Percentiles rank a stretch among this genome's conserved stretches.
These are phyloP conservation scores for Elaphomyces granulatus DNA, from an alignment of 495 filamentous ascomycete genomes.

Conservation along the genomic window DNA sequence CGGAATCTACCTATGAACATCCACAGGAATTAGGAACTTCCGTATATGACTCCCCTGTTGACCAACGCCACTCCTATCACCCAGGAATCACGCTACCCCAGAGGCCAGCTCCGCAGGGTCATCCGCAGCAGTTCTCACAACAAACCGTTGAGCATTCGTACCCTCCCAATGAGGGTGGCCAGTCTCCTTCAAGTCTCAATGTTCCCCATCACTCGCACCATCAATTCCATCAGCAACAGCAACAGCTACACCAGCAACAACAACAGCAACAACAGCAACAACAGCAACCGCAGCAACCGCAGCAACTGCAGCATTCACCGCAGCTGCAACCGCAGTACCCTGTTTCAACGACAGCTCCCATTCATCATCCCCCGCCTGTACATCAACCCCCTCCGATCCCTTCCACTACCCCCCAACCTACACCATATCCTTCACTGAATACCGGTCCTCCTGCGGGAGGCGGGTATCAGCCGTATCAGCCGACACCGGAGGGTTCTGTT, in stretches of 20 bases:
- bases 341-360: constrained; percentile 18
- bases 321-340: constrained; percentile 36
- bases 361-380: constrained; percentile 35
- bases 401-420: constrained; percentile 26
- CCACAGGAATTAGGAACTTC: constrained; percentile 80
- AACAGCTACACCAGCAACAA: constrained; percentile 22
- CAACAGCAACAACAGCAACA: too few relatives aligned
- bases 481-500: constrained; percentile 20
- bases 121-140: constrained; percentile 28
- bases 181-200: constrained; percentile 33
- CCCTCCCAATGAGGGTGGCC: constrained; percentile 28
- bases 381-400: constrained; percentile 32
- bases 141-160: constrained; percentile 7
- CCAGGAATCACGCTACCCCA: constrained; percentile 26
- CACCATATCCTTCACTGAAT: constrained; percentile 28
- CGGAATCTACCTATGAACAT: constrained; percentile 59
- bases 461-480: constrained; percentile 41
- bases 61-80: constrained; percentile 36
- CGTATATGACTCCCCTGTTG: constrained; percentile 66
- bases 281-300: constrained; percentile 25
- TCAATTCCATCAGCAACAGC: constrained; percentile 19
- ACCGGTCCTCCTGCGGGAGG: constrained; percentile 20
- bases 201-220: constrained; percentile 43
- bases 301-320: constrained; percentile 9
- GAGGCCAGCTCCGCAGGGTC: constrained; percentile 20